Evolutionary conservation across 768 basidiomycete genomes (phyloP), one percentile per base, ranked within the genome.

Genomic region (Pulveroboletus sp.): DNA sequence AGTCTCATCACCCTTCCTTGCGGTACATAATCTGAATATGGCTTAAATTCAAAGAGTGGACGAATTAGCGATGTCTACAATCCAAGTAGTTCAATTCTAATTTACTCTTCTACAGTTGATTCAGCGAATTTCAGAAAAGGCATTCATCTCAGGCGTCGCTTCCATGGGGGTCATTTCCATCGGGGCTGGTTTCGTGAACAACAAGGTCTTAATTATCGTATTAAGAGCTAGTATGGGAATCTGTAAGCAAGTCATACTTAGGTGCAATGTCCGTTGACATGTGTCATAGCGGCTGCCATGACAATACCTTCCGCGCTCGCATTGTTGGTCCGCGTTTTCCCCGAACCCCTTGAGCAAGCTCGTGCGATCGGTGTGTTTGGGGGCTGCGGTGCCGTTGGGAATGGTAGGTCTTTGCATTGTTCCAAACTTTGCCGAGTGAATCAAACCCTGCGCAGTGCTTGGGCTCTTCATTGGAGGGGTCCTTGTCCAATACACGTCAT

Each of bases 191-290:
- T 81, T 82, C 49, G 64, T 68, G 24, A 46, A 66, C 16, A 63
- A 70, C 57, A 73, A 77, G 53, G 72, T 79, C 41, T 67, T 65
- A 1, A 67, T 83, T 40, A 68, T 81, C 34, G 67, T 79, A 40
- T 58, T 83, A 0, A 69, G 81, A 53, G 79, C 76, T 6, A 35
- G 82, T 10, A 74, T 68, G 51, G 81, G 81, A 17, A 67, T 74
- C 31, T 68, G 77, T 74, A 43, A 45, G 62, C 11, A 40, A 6
- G 8, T 6, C 4, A 36, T 12, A n/a, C 1, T n/a, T n/a, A n/a
- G 17, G 11, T n/a, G 6, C 41, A 3, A 24, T 14, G 25, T 45
- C 16, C 40, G 21, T 33, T 56, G 4, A 63, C 17, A 19, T 9
- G 17, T 16, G 1, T 45, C 16, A 11, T 66, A 69, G 75, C 69